Evolutionary conservation across 345 rosid species (phyloP), one percentile per base, ranked within the genome.

Genomic region (Triadica sebifera): DNA sequence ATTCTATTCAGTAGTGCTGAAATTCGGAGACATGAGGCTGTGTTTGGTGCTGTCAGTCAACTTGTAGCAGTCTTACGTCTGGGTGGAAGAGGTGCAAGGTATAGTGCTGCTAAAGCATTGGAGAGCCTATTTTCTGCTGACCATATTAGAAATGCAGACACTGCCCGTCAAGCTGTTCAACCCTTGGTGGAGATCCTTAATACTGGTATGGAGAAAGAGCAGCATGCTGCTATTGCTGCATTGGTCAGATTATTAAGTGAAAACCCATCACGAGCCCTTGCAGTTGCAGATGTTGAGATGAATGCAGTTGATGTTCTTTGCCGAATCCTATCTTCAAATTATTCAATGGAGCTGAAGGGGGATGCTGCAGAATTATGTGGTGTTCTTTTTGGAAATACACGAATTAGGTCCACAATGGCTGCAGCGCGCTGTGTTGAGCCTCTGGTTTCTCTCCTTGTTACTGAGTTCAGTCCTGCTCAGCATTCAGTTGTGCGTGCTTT

Each of bases 371-470:
- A 96, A 85, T 78, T 96, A 72, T 96, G 99, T 67, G 87, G 90
- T 81, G 98, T 96, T 84, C 90, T 96, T 74, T 96, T 96, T 79
- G 92, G 89, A 72, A 96, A 93, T 79, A 88, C 93, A 56, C 87
- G 92, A 83, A 90, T 96, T 70, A 90, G 99, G 82, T 93, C 99
- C 72, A 91, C 99, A 19, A 79, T 91, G 85, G 97, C 97, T 76
- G 99, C 98, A 16, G 98, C 98, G 15, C 95, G 91, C 75, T 93
- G 98, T 69, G 98, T 96, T 71, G 99, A 93, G 88, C 99, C 99
- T 75, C 86, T 96, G 45, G 99, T 96, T 67, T 87, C 99, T 83
- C 97, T 96, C 70, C 97, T 96, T 75, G 91, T 89, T 49, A 80
- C 89, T 12, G 99, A 96, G 84, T 89, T 79, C 82, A 88, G 97